Conservation (phyloP, 352 stramenopile genomes). For the Phytophthora pseudosyringae region DNA sequence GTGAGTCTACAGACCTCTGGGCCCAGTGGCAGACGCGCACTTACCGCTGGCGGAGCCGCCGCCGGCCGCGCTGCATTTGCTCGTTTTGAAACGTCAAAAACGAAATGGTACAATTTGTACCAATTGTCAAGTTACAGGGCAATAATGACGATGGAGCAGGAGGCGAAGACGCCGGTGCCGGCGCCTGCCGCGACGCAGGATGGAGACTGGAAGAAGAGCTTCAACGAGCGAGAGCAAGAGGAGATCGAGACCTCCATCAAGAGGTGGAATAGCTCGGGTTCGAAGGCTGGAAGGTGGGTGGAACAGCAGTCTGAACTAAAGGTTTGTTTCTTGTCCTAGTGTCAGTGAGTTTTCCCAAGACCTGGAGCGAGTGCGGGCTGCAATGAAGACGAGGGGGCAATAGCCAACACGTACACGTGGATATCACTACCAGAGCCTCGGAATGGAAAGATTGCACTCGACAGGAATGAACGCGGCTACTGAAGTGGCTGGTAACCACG, state of each 20-base stretch:
- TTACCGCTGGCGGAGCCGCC: conserved; percentile 39
- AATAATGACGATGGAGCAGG: conserved; percentile 19
- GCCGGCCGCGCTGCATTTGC: conserved; percentile 29
- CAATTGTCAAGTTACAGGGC: conserved; percentile 2
- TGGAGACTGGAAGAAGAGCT: conserved; percentile 24
- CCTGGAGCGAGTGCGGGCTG: conserved; percentile 27
- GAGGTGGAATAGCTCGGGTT: conserved; percentile 20
- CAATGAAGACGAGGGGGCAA: conserved; percentile 24
- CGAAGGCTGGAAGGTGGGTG: neutral
- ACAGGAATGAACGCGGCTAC: neutral
- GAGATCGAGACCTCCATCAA: conserved; percentile 28
- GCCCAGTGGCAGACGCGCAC: neutral
- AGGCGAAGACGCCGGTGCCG: conserved; percentile 13
- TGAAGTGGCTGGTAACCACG: neutral
- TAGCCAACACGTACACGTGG: neutral
- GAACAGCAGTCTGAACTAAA: neutral
- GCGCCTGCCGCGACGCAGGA: neutral
- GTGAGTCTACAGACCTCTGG: neutral
- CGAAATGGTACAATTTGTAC: conserved; percentile 12
- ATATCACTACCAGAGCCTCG: neutral
- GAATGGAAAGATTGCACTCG: neutral
- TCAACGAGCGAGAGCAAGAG: conserved; percentile 30
- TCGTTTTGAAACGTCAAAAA: conserved; percentile 31
- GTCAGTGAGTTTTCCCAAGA: conserved; percentile 34
- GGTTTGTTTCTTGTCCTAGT: conserved; percentile 6